Base-by-base conservation (phyloP, 2,329 filamentous ascomycete genomes). In the Chrysoporthe puriensis region DNA sequence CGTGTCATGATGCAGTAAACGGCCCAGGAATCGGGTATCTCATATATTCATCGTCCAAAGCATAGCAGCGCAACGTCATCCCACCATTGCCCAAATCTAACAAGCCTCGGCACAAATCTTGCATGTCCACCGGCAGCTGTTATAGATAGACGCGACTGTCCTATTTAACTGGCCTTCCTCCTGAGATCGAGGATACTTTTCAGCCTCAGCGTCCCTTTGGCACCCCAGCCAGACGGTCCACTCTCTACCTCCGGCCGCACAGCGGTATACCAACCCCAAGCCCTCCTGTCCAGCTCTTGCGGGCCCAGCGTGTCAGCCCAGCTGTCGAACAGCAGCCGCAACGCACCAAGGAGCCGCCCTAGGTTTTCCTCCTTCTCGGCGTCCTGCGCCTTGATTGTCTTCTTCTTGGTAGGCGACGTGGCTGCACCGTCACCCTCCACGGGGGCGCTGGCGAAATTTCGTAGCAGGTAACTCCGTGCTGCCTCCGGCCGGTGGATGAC, bases 251-350 rank as follows among this genome's bases (percentile, higher is more conserved):
- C 89, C 0, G 93, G 93, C 70, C 94, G 83, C 26, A 94, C 88
- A 32, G 86, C 84, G 1, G 91, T 82, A 77, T 97, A 97, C 93
- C 93, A 97, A 13, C 81, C 81, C 92, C 93, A 96, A 21, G 92
- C 91, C 68, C 89, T 86, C 70, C 85, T 84, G 75, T 97, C 92
- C 63, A 97, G 80, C 73, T 97, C 92, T 18, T 85, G 82, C 4
- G 80, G 79, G 36, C 79, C 83, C 44, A 96, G 76, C 42, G 87
- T 84, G n/a, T 81, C 79, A 0, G 85, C 83, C 94, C 93, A 97
- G 69, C 92, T 95, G 59, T 85, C 82, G 73, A 88, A 94, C 1
- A 96, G 76, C 26, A 93, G 76, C 70, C 94, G 86, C 66, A 97
- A 80, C 0, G 91, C 89, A 3, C 87, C 90, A 0, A 97, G 81